Conservation (phyloP, 1,284 basidiomycete genomes). For the Pseudozyma flocculosa region DNA sequence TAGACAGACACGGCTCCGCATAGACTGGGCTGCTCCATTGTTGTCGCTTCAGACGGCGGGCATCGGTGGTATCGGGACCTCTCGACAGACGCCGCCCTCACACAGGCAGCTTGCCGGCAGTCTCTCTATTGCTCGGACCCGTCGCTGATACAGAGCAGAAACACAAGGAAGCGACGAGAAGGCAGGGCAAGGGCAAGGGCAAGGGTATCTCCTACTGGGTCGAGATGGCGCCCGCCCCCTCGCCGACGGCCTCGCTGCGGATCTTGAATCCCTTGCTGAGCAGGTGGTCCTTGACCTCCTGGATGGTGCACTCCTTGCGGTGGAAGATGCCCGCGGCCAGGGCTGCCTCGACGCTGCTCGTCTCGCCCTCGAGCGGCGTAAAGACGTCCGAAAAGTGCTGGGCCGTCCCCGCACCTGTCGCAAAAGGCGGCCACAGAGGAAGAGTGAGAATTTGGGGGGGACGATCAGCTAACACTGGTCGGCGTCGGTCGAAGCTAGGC, state of each 20-base stretch:
- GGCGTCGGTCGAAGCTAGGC: no score
- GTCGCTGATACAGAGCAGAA: no score
- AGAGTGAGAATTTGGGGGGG: neutral
- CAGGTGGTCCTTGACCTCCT: constrained; percentile 59
- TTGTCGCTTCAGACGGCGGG: no score
- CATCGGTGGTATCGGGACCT: no score
- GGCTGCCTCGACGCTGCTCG: constrained; percentile 74
- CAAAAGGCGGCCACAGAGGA: neutral
- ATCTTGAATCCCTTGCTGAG: constrained; percentile 39
- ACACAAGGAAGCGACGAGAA: no score
- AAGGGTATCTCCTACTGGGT: constrained; percentile 13
- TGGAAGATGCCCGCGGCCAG: constrained; percentile 98
- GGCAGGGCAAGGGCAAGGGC: no score
- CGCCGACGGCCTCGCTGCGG: constrained; percentile 34
- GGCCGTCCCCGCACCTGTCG: constrained; percentile 69
- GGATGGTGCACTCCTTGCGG: constrained; percentile 73
- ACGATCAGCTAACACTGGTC: no score
- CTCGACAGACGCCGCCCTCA: no score
- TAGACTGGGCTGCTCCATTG: no score
- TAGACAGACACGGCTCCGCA: no score
- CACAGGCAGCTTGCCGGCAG: no score
- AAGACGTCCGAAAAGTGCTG: constrained; percentile 81
- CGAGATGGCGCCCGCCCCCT: constrained; percentile 34
- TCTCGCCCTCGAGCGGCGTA: constrained; percentile 3
- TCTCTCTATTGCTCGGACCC: no score